phyloP scores from a whole-genome alignment of 441 rosid genomes.

The Arabidopsis hybrid region DNA sequence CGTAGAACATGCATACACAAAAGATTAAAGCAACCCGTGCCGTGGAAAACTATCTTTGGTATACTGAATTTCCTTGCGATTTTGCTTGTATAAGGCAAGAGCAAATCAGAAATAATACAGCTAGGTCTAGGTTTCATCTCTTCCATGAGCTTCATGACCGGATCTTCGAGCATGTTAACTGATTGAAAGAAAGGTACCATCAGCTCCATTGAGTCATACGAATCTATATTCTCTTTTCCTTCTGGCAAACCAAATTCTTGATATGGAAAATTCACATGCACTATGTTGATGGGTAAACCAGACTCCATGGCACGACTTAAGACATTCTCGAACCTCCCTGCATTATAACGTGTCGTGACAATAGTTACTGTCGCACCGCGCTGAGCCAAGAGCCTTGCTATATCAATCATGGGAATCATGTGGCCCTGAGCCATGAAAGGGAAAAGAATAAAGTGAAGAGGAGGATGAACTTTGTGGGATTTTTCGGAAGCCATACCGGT shows the following conservation, averaged over 20 bases:
- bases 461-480: neutral
- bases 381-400: constrained; percentile 46
- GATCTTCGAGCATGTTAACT: constrained; percentile 35
- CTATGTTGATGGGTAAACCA: constrained; percentile 35
- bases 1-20: constrained; percentile 39
- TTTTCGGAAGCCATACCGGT: neutral
- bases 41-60: constrained; percentile 52
- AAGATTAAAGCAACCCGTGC: constrained; percentile 49
- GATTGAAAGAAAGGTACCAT: constrained; percentile 33
- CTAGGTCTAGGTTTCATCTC: constrained; percentile 42
- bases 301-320: constrained; percentile 35
- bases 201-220: constrained; percentile 15
- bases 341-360: constrained; percentile 43
- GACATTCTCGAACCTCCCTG: constrained; percentile 35
- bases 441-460: constrained; percentile 43
- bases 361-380: constrained; percentile 37
- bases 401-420: constrained; percentile 45
- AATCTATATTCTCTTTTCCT: constrained; percentile 41
- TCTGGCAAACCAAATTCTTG: constrained; percentile 24
- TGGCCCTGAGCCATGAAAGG: constrained; percentile 50
- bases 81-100: constrained; percentile 41
- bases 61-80: constrained; percentile 46
- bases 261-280: constrained; percentile 33
- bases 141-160: constrained; percentile 42
- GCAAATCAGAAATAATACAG: constrained; percentile 51